Percentiles rank a stretch among this genome's conserved stretches.
Evolutionary conservation across 371 early-diverging fungal species (phyloP).

Genomic region (Lichtheimia ornata): DNA sequence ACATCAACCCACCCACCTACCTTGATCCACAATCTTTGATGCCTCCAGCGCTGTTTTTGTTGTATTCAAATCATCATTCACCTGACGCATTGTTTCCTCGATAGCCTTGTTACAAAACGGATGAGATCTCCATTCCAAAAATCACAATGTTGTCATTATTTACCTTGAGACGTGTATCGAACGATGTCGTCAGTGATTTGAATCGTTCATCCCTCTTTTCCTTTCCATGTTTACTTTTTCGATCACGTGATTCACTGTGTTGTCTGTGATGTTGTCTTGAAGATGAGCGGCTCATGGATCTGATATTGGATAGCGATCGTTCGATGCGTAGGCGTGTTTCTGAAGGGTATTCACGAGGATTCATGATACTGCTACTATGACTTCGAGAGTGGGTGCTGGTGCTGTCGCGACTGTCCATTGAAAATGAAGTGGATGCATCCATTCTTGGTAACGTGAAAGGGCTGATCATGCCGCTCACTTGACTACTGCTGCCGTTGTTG

Average conservation of each 20-base stretch:
- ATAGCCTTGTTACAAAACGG: too few relatives aligned
- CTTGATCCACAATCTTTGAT: too few relatives aligned
- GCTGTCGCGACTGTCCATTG: too few relatives aligned
- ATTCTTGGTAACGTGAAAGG: not conserved
- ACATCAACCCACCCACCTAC: too few relatives aligned
- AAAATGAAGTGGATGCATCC: too few relatives aligned
- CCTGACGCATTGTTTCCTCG: too few relatives aligned
- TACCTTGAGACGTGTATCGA: conserved; percentile 1
- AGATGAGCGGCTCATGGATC: not conserved
- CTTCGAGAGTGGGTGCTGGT: too few relatives aligned
- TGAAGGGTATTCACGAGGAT: conserved; percentile 4
- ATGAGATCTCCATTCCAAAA: too few relatives aligned
- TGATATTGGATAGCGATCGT: conserved; percentile 14
- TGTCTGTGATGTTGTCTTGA: not conserved
- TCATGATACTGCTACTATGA: too few relatives aligned
- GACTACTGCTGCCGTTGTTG: not conserved
- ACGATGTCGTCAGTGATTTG: not conserved
- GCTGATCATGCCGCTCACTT: not conserved
- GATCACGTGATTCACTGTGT: not conserved
- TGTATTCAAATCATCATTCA: too few relatives aligned
- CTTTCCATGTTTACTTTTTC: not conserved
- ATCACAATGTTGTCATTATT: not conserved
- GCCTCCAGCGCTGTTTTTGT: too few relatives aligned
- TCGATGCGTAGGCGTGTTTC: conserved; percentile 15
- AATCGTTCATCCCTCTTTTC: too few relatives aligned